Evolutionary conservation across 352 stramenopile genomes (phyloP), one percentile per base, ranked within the genome.

Genomic region (Heterotrichella gracilis): DNA sequence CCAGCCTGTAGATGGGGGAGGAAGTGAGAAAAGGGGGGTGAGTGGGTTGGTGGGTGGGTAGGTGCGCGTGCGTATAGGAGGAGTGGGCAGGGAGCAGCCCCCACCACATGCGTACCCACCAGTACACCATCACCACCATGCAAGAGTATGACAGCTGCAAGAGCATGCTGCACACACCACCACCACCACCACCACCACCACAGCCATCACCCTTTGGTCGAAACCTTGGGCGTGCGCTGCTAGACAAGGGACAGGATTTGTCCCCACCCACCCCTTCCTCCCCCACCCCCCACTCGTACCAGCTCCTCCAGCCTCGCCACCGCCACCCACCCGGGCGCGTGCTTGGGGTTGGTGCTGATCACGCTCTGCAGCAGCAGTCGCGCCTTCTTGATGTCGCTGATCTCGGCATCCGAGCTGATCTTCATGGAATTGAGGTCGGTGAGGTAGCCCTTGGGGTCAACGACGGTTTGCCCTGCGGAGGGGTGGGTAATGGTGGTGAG

Each of bases 311-410:
- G 80, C 17, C 92, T 80, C n/a, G 92, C 90, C 0, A 89, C 87
- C 0, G 91, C 90, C 75, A 99, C 97, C 93, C 93, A 99, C 22
- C 89, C 91, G 0, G 89, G 90, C 2, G 82, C 88, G 77, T 99
- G 90, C 73, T 94, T 95, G 0, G 90, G 92, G 80, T 99, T 98
- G 0, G 88, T 97, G 77, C 92, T 85, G 0, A 89, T 93, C 9
- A 98, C 86, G 0, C 82, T 94, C 69, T 89, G 89, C 4, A 98
- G 80, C 13, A 98, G 75, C 41, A 96, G 75, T 3, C 91, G 81
- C 20, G 91, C 91, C 74, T 97, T 97, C 73, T 97, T 92, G 42
- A 98, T 95, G 77, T 99, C 92, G 21, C 87, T 89, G 39, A 98
- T 88, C 76, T 97, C 86, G 0, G 87, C 84, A 70, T 92, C 85